Evolutionary conservation across 768 basidiomycete species (phyloP), one percentile per base, ranked within the genome.

Genomic region (Austroboletus eburneus): DNA sequence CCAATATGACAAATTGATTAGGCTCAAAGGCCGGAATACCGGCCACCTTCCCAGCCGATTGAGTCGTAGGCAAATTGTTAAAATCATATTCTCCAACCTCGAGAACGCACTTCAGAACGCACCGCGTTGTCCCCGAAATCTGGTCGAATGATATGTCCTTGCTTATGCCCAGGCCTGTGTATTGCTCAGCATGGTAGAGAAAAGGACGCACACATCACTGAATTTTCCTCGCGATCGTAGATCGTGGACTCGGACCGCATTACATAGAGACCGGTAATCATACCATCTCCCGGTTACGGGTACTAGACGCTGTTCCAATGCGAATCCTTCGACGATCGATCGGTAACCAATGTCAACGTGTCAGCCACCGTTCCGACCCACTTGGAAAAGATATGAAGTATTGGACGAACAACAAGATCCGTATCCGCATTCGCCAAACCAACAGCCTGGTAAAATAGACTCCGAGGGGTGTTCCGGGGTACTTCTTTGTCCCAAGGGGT

Each of bases 281-380:
- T 39, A 9, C 56, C 59, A 50, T 27, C 20, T 1, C 1, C 53
- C 52, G 54, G 20, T 32, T n/a, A 5, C 4, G 29, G 14, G 16
- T 42, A 27, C 10, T 27, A 46, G 22, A 50, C 43, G 45, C 44
- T 39, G 17, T 29, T 16, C 8, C 9, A 13, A 33, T 40, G 33
- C 9, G 21, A 36, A 39, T 17, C 13, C 18, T 25, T 13, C 18
- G 21, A 9, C 6, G 27, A 36, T 48, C 30, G 34, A 56, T 36
- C 33, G 5, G n/a, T n/a, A n/a, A n/a, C n/a, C n/a, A n/a, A n/a
- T n/a, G n/a, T n/a, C n/a, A n/a, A n/a, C n/a, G n/a, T n/a, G n/a
- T n/a, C n/a, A n/a, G n/a, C n/a, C n/a, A n/a, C n/a, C n/a, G n/a
- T n/a, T n/a, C n/a, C n/a, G n/a, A n/a, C n/a, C n/a, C n/a, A n/a